Evolutionary conservation across 352 stramenopile species (phyloP), one percentile per base, ranked within the genome.

Genomic region (Phytophthora meadii): DNA sequence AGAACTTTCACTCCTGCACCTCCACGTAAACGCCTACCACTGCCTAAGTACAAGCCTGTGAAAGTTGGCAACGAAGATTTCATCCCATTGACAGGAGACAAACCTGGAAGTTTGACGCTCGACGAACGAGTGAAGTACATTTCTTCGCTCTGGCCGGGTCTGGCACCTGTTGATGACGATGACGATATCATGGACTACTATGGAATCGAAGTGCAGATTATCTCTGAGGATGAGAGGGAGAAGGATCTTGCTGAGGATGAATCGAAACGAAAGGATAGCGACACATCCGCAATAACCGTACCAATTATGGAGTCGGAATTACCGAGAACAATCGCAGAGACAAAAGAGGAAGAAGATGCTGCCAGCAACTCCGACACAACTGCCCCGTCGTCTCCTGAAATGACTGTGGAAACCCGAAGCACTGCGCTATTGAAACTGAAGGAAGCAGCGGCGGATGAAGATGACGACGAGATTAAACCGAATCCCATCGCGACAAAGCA

Each of bases 161-260:
- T 86, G 34, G 81, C 84, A 19, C 85, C 85, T 6, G 66, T 89
- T 3, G 78, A 90, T 19, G 70, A 89, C 27, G 76, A 89, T n/a
- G 70, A 89, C 1, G 83, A 89, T 8, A 83, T 90, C 42, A 88
- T 91, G 76, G 55, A 90, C 47, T 92, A 92, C 45, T 93, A 92
- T 47, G 83, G 82, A 12, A 77, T 92, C 36, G 80, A 93, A 61
- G 83, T 93, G 3, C 67, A 83, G 51, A 88, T 93, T 50, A 83
- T 90, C 42, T 77, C 78, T 19, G 85, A 93, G 45, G 70, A 90
- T 25, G 75, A 90, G 45, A 76, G 70, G 3, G 79, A 84, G 54
- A 73, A 74, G 32, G 70, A 84, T 22, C 48, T 74, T 12, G 58
- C 46, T 15, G 54, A 50, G 15, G 54, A 63, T 22, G 44, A 75